A percentile compares a stretch with the other conserved stretches of the same genome.
phyloP scores from a whole-genome alignment of 73 alveolate genomes.

The Uronychia setigera region DNA sequence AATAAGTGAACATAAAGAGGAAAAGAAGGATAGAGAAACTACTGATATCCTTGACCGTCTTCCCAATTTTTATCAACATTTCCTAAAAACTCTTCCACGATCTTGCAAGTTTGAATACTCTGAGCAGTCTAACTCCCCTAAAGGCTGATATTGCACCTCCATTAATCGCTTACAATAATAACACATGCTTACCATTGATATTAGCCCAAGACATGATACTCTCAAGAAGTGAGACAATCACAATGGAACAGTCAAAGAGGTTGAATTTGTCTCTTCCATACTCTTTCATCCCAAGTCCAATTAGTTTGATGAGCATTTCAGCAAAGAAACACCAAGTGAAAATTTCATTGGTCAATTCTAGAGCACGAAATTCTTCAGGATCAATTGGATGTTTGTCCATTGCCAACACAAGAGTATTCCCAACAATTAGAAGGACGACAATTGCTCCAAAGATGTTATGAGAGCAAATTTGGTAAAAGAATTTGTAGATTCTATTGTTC shows the following conservation, averaged over 20 bases:
- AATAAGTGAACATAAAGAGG: conserved; percentile 59
- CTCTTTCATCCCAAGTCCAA: conserved; percentile 69
- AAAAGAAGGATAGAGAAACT: conserved; percentile 58
- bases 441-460: conserved; percentile 38
- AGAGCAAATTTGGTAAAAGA: conserved; percentile 53
- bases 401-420: conserved; percentile 58
- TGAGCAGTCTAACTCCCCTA: conserved; percentile 71
- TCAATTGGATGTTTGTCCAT: conserved; percentile 64
- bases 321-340: conserved; percentile 37
- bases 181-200: too few species aligned
- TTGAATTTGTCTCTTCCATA: conserved; percentile 74
- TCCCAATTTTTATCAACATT: conserved; percentile 39
- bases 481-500: conserved; percentile 63
- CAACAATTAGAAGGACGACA: conserved; percentile 7
- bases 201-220: conserved; percentile 33
- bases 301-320: conserved; percentile 73
- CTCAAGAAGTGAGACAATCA: conserved; percentile 53
- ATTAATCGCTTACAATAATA: conserved; percentile 22
- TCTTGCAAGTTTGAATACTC: conserved; percentile 70
- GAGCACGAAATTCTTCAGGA: background rate
- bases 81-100: conserved; percentile 63
- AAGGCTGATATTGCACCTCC: conserved; percentile 74
- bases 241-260: conserved; percentile 71
- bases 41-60: conserved; percentile 41
- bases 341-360: conserved; percentile 29